phyloP scores from a whole-genome alignment of 2,329 filamentous ascomycete genomes.

The Fusarium keratoplasticum region DNA sequence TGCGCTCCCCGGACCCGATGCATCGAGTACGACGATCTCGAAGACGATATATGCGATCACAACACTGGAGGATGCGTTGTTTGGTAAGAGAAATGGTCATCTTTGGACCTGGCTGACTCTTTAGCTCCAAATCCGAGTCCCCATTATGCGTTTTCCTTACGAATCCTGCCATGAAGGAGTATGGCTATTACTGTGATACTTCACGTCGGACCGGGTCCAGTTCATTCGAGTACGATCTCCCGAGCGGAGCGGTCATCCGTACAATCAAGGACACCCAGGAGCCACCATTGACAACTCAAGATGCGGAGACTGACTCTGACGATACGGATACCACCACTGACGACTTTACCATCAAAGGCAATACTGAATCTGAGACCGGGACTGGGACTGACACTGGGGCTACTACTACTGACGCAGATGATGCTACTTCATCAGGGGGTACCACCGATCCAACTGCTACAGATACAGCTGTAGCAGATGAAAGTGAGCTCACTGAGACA shows the following conservation, averaged over 20 bases:
- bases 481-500: neutral
- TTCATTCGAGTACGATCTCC: neutral
- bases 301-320: neutral
- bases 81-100: neutral
- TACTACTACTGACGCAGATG: neutral
- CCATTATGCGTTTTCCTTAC: neutral
- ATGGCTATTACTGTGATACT: neutral
- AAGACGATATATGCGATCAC: neutral
- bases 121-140: neutral
- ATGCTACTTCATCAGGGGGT: neutral
- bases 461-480: no score
- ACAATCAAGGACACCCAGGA: neutral
- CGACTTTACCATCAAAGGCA: neutral
- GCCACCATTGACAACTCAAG: neutral
- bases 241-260: neutral
- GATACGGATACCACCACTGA: neutral
- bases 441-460: neutral
- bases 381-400: neutral
- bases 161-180: conserved; percentile 1
- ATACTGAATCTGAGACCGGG: neutral
- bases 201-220: neutral
- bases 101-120: neutral
- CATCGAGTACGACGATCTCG: neutral
- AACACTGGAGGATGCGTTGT: conserved; percentile 8
- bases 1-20: conserved; percentile 7